Base-by-base conservation (phyloP, 2,329 filamentous ascomycete genomes). In the Hysterium pulicare region DNA sequence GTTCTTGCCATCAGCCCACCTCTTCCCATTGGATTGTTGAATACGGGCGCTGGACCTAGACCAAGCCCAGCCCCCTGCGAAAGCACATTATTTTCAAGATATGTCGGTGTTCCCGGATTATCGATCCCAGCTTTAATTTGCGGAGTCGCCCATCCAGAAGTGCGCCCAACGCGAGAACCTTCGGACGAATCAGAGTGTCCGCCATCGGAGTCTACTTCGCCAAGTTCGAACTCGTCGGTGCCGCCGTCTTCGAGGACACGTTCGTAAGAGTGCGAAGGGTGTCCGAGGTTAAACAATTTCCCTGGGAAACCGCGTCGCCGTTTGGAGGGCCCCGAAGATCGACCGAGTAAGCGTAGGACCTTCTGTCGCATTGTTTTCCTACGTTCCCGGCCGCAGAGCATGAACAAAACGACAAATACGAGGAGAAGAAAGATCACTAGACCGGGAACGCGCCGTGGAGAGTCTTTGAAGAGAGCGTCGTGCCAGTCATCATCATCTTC, bases 181-280 rank as follows among this genome's bases (percentile, higher is more conserved):
- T 81, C 77, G 47, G 76, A 81, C 48, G 76, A 76, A 57, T 86
- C 83, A 0, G 82, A 84, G 53, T 76, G 72, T 1, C 83, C 80
- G 43, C 82, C 80, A 1, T 81, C 75, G 7, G 80, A 69, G 21
- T 77, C 80, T 2, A 81, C 69, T 13, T 82, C 82, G 21, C 78
- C 81, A 2, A 96, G 77, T 61, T 96, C 90, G 59, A 95, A 91
- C 32, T 89, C 84, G 41, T 79, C 68, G 2, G 70, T 71, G n/a
- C 81, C 79, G 10, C 86, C 90, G 53, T 90, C 86, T 68, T 96
- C 90, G 39, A 94, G 70, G 3, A 96, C 84, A 22, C 89, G 83
- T 61, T 96, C 90, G 59, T 96, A 96, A 2, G 59, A 50, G 2
- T 68, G 68, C 17, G 78, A 72, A 6, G 73, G 68, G 24, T n/a